phyloP scores from a whole-genome alignment of 495 filamentous ascomycete species.

The Oleoguttula mirabilis region DNA sequence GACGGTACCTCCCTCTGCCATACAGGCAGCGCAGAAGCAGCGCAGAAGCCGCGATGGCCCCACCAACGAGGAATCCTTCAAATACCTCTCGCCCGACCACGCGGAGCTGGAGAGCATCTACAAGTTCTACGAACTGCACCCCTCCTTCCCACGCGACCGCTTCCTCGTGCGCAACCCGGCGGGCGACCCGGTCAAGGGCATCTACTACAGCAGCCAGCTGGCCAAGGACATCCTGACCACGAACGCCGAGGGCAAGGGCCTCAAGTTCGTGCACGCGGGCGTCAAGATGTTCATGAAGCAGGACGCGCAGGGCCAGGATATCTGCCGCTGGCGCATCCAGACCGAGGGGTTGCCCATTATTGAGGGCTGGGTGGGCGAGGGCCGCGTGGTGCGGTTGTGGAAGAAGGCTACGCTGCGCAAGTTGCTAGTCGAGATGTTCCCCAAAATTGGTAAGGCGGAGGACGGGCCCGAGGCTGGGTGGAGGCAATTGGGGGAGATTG shows the following conservation, averaged over 20 bases:
- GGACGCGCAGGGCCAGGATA: slow-evolving; percentile 69
- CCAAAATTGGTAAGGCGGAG: slow-evolving; percentile 48
- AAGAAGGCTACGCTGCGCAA: slow-evolving; percentile 63
- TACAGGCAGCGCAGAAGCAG: slow-evolving; percentile 23
- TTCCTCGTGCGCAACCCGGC: slow-evolving; percentile 92
- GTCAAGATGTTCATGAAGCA: slow-evolving; percentile 99
- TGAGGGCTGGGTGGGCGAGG: slow-evolving; percentile 73
- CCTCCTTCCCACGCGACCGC: slow-evolving; percentile 72
- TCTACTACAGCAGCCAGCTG: slow-evolving; percentile 88
- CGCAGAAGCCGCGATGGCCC: slow-evolving; percentile 16
- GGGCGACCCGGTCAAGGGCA: slow-evolving; percentile 69
- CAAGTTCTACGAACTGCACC: slow-evolving; percentile 68
- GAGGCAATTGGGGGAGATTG: slow-evolving; percentile 74
- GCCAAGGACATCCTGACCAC: slow-evolving; percentile 65
- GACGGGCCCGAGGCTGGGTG: slow-evolving; percentile 38
- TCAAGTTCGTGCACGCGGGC: slow-evolving; percentile 92
- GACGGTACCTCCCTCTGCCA: neutral
- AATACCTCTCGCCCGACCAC: slow-evolving; percentile 64
- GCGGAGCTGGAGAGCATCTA: slow-evolving; percentile 61
- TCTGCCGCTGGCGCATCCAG: slow-evolving; percentile 91
- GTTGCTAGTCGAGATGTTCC: slow-evolving; percentile 90
- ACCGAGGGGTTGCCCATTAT: slow-evolving; percentile 80
- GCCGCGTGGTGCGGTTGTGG: slow-evolving; percentile 58
- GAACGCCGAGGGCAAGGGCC: slow-evolving; percentile 68
- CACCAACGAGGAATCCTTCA: slow-evolving; percentile 75